Evolutionary conservation across 768 basidiomycete genomes (phyloP), one percentile per base, ranked within the genome.

Genomic region (Collybia mongolica): DNA sequence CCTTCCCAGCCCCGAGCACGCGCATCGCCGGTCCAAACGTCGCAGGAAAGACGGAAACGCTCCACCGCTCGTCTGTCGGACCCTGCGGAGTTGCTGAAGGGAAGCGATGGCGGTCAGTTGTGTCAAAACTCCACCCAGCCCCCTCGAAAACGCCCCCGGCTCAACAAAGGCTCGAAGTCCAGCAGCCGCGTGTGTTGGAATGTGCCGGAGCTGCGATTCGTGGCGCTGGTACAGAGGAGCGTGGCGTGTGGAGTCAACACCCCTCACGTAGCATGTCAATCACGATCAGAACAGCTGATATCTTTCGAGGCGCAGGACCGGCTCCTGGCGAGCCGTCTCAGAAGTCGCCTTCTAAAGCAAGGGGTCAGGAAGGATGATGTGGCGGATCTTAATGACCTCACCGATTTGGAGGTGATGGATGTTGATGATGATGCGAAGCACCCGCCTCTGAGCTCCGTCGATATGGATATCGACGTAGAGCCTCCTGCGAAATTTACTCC

Each of bases 401-500:
- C 14, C 1, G 46, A 42, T 17, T 1, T 37, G 17, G 18, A 17
- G 6, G 48, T 15, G n/a, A 55, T 56, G 57, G 55, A 61, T 35
- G 41, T 59, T 8, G 57, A 59, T 40, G 28, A 46, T 26, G 51
- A 39, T 9, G 19, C 37, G 23, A 29, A 47, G 12, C 24, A 15
- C 36, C 26, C 46, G 19, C 35, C 39, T 20, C 32, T 14, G 36
- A 38, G 28, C 52, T 59, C 57, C 52, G 54, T 46, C 44, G 55
- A 59, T 52, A 58, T 59, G 54, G 60, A 59, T 59, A 46, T 59
- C 52, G 56, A 54, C 44, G 54, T 59, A 19, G 60, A 61, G 49
- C 47, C 26, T 20, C 40, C 47, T 15, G 29, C 24, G 39, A 37
- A 35, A 35, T 40, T 42, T 14, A 28, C 35, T 52, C 43, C 39